phyloP scores from a whole-genome alignment of 352 stramenopile species.

The Globisporangium viniferum region DNA sequence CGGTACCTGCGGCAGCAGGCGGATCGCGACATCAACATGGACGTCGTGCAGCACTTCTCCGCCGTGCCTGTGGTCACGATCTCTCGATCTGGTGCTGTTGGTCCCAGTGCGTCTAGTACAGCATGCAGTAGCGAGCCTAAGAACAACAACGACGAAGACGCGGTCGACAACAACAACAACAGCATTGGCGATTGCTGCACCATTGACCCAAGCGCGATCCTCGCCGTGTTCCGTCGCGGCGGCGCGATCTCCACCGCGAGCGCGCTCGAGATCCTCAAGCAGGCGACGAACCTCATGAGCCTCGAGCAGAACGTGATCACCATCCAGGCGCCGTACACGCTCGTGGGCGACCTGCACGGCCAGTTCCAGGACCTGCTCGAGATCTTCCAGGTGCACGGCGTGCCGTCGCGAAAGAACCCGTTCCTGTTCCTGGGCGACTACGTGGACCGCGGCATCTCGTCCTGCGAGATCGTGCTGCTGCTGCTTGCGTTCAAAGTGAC shows the following conservation, averaged over 20 bases:
- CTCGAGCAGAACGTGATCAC: conserved; percentile 57
- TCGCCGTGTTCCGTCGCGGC: conserved; percentile 36
- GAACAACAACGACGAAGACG: conserved; percentile 25
- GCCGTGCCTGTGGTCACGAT: conserved; percentile 44
- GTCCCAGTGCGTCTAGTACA: background rate
- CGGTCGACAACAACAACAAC: conserved; percentile 15
- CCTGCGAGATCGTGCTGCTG: conserved; percentile 97
- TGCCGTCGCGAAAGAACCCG: conserved; percentile 77
- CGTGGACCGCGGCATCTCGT: conserved; percentile 93
- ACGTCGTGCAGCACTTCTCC: conserved; percentile 58
- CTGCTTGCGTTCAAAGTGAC: conserved; percentile 98
- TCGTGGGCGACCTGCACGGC: conserved; percentile 92
- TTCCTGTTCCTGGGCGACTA: conserved; percentile 97
- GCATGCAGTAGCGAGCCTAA: conserved; percentile 17
- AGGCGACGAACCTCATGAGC: conserved; percentile 54
- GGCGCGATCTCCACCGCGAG: conserved; percentile 40
- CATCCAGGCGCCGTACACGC: conserved; percentile 45
- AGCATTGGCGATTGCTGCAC: background rate
- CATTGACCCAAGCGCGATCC: conserved; percentile 34
- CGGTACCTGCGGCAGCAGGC: conserved; percentile 55
- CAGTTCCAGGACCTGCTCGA: conserved; percentile 98
- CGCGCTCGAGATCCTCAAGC: conserved; percentile 57
- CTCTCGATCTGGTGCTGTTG: conserved; percentile 10
- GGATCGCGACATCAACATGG: conserved; percentile 47
- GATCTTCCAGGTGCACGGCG: conserved; percentile 57